phyloP scores from a whole-genome alignment of 441 rosid genomes.

The Populus hybrid region DNA sequence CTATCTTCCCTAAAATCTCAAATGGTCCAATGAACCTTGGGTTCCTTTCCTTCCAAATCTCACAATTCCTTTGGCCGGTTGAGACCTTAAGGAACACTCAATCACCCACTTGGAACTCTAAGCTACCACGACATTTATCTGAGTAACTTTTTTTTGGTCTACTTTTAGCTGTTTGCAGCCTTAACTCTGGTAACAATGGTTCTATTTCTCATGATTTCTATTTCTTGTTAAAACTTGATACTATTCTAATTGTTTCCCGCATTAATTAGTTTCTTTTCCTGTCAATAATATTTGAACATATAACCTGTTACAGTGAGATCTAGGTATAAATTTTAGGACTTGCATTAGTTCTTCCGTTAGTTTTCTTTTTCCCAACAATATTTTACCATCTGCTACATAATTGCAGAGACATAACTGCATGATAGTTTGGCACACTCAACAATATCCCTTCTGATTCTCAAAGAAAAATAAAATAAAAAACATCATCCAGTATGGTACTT shows the following conservation, averaged over 20 bases:
- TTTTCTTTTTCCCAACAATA: background rate
- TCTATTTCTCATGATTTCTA: background rate
- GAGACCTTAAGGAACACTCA: background rate
- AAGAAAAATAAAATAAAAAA: background rate
- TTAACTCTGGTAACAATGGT: background rate
- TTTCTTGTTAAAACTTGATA: too few species aligned
- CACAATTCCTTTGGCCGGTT: background rate
- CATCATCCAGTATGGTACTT: background rate
- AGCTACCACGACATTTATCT: background rate
- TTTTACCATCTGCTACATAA: background rate
- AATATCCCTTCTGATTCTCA: background rate
- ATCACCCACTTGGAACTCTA: background rate
- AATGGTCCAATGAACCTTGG: background rate
- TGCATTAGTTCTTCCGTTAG: background rate
- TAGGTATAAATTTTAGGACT: background rate
- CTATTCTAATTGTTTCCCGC: background rate
- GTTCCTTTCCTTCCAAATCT: background rate
- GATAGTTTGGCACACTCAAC: background rate
- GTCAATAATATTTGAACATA: background rate
- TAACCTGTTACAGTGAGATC: background rate
- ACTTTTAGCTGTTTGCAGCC: background rate
- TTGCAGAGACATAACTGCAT: background rate
- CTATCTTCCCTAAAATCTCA: background rate
- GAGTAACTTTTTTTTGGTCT: background rate
- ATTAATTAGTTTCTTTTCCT: background rate